Percentiles rank a stretch among this genome's conserved stretches.
phyloP scores from a whole-genome alignment of 108 stramenopile species.

The Cyclotella atomus region DNA sequence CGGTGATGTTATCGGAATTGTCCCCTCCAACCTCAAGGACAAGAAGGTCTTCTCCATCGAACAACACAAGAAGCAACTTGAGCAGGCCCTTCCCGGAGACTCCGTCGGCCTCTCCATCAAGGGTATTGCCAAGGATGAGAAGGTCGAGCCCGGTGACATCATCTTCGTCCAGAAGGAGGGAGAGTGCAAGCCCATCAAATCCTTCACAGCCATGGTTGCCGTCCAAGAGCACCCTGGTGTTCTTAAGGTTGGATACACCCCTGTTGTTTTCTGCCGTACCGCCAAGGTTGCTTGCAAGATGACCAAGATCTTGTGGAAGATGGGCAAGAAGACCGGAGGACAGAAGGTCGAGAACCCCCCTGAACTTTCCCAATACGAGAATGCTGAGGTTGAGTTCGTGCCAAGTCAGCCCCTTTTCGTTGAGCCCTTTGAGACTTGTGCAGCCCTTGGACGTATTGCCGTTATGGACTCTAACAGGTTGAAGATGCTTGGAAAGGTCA shows the following conservation, averaged over 20 bases:
- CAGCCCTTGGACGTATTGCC: conserved; percentile 85
- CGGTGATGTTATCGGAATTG: conserved; percentile 73
- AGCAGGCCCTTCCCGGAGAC: conserved; percentile 73
- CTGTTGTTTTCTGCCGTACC: conserved; percentile 85
- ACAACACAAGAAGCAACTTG: conserved; percentile 80
- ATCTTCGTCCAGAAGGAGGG: conserved; percentile 81
- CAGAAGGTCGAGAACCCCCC: conserved; percentile 83
- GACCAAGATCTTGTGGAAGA: conserved; percentile 89
- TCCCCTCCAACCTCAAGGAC: conserved; percentile 62
- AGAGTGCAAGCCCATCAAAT: conserved; percentile 70
- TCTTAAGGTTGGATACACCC: conserved; percentile 82
- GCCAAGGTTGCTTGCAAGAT: conserved; percentile 91
- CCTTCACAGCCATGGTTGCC: conserved; percentile 77
- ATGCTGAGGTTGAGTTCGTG: conserved; percentile 83
- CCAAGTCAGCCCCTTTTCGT: conserved; percentile 80
- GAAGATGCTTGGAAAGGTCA: conserved; percentile 91
- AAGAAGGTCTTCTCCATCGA: conserved; percentile 86
- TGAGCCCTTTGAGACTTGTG: conserved; percentile 77
- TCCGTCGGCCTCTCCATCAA: conserved; percentile 86
- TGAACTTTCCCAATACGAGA: conserved; percentile 81
- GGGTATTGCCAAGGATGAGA: conserved; percentile 82
- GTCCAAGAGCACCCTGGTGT: conserved; percentile 88
- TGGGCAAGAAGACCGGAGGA: conserved; percentile 86
- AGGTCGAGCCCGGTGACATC: conserved; percentile 77
- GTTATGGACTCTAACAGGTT: conserved; percentile 87